These are phyloP conservation scores for Yarrowia osloensis DNA, from an alignment of 805 yeast genomes.

Conservation along the genomic window DNA sequence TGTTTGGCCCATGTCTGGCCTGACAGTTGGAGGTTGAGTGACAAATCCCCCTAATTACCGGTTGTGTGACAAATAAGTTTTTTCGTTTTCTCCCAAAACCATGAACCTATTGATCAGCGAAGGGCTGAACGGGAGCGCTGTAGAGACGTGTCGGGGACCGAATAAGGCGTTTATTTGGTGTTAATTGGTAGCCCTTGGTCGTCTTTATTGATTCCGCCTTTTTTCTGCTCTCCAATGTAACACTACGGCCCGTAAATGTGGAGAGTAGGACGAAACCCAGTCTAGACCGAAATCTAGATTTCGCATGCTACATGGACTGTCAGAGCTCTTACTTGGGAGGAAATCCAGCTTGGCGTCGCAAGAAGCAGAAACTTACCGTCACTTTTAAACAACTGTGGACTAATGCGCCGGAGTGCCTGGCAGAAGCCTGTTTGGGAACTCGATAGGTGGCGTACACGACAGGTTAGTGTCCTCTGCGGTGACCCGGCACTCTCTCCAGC, in stretches of 20 bases:
- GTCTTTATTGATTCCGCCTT: neutral
- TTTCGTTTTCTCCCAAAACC: neutral
- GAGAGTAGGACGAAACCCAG: neutral
- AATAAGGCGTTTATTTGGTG: neutral
- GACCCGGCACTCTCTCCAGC: neutral
- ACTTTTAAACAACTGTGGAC: neutral
- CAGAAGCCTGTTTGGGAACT: neutral
- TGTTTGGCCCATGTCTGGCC: neutral
- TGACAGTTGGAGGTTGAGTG: neutral
- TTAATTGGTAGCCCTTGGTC: neutral
- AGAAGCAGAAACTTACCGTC: neutral
- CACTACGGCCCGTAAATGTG: neutral
- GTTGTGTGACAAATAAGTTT: constrained; percentile 4
- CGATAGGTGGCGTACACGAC: neutral
- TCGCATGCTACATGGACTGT: neutral
- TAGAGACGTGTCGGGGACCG: neutral
- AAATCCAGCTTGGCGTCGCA: neutral
- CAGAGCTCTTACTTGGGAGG: neutral
- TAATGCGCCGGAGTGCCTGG: constrained; percentile 21
- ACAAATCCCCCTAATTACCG: constrained; percentile 2
- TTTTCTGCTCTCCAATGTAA: neutral
- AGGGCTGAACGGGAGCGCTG: neutral
- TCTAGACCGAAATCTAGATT: constrained; percentile 19
- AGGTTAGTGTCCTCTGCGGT: neutral
- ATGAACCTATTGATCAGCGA: neutral